These are phyloP conservation scores for Boletus reticuloceps DNA, from an alignment of 768 basidiomycete genomes.

Conservation along the genomic window DNA sequence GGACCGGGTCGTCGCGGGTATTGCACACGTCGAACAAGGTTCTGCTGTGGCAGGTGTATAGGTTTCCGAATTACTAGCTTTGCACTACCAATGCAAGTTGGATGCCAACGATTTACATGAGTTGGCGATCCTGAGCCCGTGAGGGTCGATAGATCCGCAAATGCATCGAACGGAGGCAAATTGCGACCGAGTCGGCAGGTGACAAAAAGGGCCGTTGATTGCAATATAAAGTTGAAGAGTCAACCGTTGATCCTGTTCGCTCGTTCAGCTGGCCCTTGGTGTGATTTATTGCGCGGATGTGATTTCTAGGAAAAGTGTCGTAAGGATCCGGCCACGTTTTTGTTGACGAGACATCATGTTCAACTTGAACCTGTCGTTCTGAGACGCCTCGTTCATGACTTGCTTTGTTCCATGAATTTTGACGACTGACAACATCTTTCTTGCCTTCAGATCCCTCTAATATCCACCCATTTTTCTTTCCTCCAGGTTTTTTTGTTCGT, in stretches of 20 bases:
- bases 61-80: not conserved
- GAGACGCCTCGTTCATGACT: constrained; percentile 24
- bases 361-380: constrained; percentile 9
- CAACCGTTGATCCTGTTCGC: no score
- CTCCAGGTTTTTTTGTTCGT: constrained; percentile 3
- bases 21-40: constrained; percentile 19
- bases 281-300: no score
- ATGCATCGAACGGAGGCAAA: not conserved
- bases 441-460: constrained; percentile 6
- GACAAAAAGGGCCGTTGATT: not conserved
- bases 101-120: not conserved
- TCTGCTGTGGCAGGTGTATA: not conserved
- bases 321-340: constrained; percentile 30
- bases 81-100: not conserved
- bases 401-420: constrained; percentile 31
- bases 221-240: no score
- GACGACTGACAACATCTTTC: constrained; percentile 26
- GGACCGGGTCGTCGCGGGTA: constrained; percentile 36
- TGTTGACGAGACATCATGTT: no score
- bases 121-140: not conserved
- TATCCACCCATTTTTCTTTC: not conserved
- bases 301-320: constrained; percentile 21
- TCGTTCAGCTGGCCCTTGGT: no score
- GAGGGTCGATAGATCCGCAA: constrained; percentile 9
- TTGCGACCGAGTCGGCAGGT: not conserved